Percentiles rank a stretch among this genome's conserved stretches.
Conservation (phyloP, 192 early-diverging fungal species). For the Nowakowskiella sp. region DNA sequence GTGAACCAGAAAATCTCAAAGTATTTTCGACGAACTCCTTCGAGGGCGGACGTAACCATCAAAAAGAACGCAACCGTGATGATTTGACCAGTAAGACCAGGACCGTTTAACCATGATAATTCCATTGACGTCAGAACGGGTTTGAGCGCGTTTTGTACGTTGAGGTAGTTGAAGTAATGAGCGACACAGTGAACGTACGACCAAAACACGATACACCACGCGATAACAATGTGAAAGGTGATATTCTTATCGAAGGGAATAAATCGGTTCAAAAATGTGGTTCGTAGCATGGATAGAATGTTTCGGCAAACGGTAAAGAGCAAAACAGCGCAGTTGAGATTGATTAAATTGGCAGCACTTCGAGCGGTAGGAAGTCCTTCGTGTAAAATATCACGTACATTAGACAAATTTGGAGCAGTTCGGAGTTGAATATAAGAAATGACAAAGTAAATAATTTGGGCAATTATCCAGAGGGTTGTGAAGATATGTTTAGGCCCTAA, state of each 20-base stretch:
- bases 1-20: constrained; percentile 82
- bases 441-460: constrained; percentile 39
- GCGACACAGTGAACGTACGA: constrained; percentile 58
- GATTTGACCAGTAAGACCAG: constrained; percentile 75
- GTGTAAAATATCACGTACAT: constrained; percentile 32
- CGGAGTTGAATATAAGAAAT: constrained; percentile 26
- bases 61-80: constrained; percentile 62
- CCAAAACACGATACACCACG: constrained; percentile 70
- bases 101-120: constrained; percentile 58
- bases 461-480: constrained; percentile 26
- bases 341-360: constrained; percentile 55
- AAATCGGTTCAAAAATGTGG: constrained; percentile 64
- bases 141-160: constrained; percentile 37
- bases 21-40: constrained; percentile 51
- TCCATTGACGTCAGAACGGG: constrained; percentile 9
- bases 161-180: constrained; percentile 76
- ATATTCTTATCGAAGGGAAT: constrained; percentile 81
- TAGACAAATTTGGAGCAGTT: constrained; percentile 27
- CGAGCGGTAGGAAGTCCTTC: constrained; percentile 45
- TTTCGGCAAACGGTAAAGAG: constrained; percentile 78
- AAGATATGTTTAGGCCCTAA: constrained; percentile 34
- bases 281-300: constrained; percentile 64
- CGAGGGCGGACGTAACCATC: constrained; percentile 66
- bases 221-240: constrained; percentile 72
- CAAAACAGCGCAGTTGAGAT: constrained; percentile 69